phyloP scores from a whole-genome alignment of 768 basidiomycete genomes.

The Flagelloscypha sp. region DNA sequence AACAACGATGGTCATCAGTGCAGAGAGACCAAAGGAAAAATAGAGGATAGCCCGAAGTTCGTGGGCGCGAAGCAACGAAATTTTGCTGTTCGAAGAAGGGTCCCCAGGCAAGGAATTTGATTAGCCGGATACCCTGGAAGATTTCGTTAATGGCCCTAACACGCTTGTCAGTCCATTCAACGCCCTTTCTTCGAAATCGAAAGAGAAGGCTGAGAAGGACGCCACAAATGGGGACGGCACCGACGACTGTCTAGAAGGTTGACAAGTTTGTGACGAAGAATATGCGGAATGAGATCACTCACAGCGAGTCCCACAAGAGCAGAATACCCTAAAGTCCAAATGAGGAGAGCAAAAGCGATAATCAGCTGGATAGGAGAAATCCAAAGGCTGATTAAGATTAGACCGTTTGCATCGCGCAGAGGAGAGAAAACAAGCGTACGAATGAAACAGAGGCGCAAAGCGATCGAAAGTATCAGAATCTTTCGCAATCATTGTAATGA shows the following conservation, averaged over 20 bases:
- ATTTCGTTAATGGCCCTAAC: slow-evolving; percentile 59
- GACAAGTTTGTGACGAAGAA: slow-evolving; percentile 6
- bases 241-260: slow-evolving; percentile 34
- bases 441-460: slow-evolving; percentile 14
- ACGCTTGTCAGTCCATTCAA: slow-evolving; percentile 59
- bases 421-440: slow-evolving; percentile 2
- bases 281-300: slow-evolving; percentile 10
- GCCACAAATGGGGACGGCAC: slow-evolving; percentile 54
- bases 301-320: slow-evolving; percentile 56
- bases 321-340: slow-evolving; percentile 58
- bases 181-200: slow-evolving; percentile 42
- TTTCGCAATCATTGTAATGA: slow-evolving; percentile 41
- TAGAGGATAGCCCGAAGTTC: slow-evolving; percentile 33
- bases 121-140: slow-evolving; percentile 56
- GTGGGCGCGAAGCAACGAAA: slow-evolving; percentile 27
- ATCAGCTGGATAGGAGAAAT: slow-evolving; percentile 53
- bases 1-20: slow-evolving; percentile 21
- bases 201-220: slow-evolving; percentile 46
- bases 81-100: slow-evolving; percentile 36
- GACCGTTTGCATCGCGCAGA: slow-evolving; percentile 1
- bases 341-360: slow-evolving; percentile 53
- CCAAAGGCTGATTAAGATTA: slow-evolving; percentile 35
- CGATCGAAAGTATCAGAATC: slow-evolving; percentile 37
- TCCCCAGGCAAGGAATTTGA: slow-evolving; percentile 62
- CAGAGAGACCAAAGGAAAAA: slow-evolving; percentile 24